Evolutionary conservation across 164 flowering plant genomes (phyloP), one percentile per base, ranked within the genome.

Genomic region (Amborella trichopoda): DNA sequence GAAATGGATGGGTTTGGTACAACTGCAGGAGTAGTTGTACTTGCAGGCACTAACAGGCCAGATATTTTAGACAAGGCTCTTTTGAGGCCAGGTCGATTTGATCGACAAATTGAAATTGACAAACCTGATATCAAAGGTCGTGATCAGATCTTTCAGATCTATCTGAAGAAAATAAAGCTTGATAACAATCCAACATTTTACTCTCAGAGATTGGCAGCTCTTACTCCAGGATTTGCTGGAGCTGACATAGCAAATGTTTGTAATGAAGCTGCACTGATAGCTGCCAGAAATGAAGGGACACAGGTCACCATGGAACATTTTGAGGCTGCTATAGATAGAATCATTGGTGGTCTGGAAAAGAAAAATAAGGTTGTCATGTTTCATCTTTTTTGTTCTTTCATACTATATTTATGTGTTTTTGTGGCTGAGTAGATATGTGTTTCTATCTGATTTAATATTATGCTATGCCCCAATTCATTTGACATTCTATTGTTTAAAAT

Each of bases 1-100:
- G 97, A 85, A 62, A 85, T 89, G 97, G 94, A 89, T 76, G 95
- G 95, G 44, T 89, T 89, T 73, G 94, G 81, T 44, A 81, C 88
- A 26, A 85, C 87, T 42, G 6, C 94, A 40, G 94, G 95, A 27
- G 91, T 89, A 3, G 82, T 89, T 56, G 95, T 89, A 23, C 78
- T 90, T 68, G 95, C 95, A 54, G 89, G 91, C 24, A 86, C 95
- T 30, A 86, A 90, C 47, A 71, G 88, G 45, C 88, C 94, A 41
- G 97, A 90, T 56, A 83, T 83, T 60, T 59, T 88, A 48, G 94
- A 81, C 62, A 80, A 81, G 71, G 96, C 91, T 28, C 46, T 88
- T 40, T 56, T 81, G 62, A 74, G 96, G 66, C 94, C 94, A 45
- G 94, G 94, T n/a, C 73, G 96, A 43, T 83, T 88, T 72, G 96